A percentile compares a stretch with the other conserved stretches of the same genome.
Evolutionary conservation across 192 early-diverging fungal genomes (phyloP).

Genomic region (Backusella morwellensis): DNA sequence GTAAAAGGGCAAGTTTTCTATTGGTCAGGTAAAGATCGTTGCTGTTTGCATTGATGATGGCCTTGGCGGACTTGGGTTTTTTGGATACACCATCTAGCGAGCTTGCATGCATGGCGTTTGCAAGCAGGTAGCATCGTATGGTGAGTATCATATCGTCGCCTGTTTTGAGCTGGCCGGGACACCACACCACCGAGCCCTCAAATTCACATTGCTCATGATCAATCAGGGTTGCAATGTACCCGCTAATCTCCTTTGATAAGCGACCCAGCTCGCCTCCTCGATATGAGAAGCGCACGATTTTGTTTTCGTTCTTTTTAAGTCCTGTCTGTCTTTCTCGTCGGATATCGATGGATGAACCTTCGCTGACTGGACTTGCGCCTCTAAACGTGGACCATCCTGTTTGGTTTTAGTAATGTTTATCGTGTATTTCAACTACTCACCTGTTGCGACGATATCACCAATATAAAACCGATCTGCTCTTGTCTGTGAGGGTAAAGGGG

Average conservation of each 20-base stretch:
- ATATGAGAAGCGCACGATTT: conserved; percentile 45
- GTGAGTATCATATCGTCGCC: conserved; percentile 48
- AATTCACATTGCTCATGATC: conserved; percentile 47
- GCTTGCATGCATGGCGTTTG: conserved; percentile 13
- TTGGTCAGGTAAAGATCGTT: not conserved
- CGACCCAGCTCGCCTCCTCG: conserved; percentile 46
- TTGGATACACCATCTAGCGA: not conserved
- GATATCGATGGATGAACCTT: conserved; percentile 38
- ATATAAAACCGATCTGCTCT: conserved; percentile 10
- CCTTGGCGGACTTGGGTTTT: not conserved
- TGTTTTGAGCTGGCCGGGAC: conserved; percentile 25
- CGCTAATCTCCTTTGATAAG: conserved; percentile 35
- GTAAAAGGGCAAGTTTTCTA: conserved; percentile 20
- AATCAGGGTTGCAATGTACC: conserved; percentile 46
- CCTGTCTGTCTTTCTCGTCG: conserved; percentile 31
- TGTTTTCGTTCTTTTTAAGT: conserved; percentile 33
- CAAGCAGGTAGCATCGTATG: conserved; percentile 37
- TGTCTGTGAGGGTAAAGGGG: not conserved
- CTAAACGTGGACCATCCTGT: conserved; percentile 44
- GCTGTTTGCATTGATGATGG: conserved; percentile 2
- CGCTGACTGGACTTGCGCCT: conserved; percentile 34
- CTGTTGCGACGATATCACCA: conserved; percentile 22
- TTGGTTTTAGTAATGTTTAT: conserved; percentile 14
- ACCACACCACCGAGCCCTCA: conserved; percentile 41
- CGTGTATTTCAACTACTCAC: not conserved